These are phyloP conservation scores for Tribonema minus DNA, from an alignment of 108 stramenopile species.

Conservation along the genomic window DNA sequence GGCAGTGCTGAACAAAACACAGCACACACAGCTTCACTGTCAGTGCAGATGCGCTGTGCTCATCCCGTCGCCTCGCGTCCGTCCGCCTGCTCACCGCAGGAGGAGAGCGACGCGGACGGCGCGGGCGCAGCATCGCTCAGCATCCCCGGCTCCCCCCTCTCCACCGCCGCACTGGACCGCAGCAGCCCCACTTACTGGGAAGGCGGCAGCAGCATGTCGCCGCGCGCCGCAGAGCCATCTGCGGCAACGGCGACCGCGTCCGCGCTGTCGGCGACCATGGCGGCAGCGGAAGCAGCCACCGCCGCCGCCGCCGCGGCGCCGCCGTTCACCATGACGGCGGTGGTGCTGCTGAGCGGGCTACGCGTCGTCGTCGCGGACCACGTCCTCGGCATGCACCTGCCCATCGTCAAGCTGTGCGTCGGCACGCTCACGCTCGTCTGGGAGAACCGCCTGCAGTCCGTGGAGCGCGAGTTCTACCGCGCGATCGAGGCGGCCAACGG, in stretches of 20 bases:
- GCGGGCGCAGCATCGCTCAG: slow-evolving; percentile 1
- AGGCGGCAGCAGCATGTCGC: too few species aligned
- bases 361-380: slow-evolving; percentile 22
- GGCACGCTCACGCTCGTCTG: slow-evolving; percentile 6
- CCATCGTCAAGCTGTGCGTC: slow-evolving; percentile 30
- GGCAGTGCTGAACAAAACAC: too few species aligned
- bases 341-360: slow-evolving; percentile 20
- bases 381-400: slow-evolving; percentile 37
- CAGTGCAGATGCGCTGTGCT: too few species aligned
- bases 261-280: background rate
- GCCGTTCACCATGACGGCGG: slow-evolving; percentile 27
- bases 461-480: slow-evolving; percentile 10
- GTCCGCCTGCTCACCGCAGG: background rate
- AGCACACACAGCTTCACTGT: too few species aligned
- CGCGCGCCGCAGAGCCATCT: too few species aligned
- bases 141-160: too few species aligned
- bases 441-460: slow-evolving; percentile 32
- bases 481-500: too few species aligned
- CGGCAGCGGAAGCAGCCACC: background rate
- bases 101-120: background rate
- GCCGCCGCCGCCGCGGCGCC: background rate
- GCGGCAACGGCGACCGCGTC: too few species aligned
- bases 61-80: too few species aligned
- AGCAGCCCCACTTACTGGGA: too few species aligned
- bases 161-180: too few species aligned